Evolutionary conservation across 108 stramenopile species (phyloP).

Genomic region (Parmales sp.): DNA sequence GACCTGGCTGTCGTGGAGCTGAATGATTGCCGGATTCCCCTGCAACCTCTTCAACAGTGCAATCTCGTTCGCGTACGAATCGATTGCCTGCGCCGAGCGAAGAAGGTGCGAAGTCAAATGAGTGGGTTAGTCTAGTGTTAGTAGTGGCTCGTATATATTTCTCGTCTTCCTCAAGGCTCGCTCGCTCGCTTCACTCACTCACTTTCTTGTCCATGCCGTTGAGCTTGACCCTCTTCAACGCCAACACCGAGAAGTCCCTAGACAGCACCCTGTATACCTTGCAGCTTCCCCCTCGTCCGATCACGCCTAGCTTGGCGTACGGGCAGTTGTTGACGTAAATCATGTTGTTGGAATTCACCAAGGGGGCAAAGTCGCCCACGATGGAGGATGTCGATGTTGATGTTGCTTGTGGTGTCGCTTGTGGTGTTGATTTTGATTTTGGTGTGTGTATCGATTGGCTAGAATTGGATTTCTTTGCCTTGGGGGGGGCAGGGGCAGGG

Average conservation of each 20-base stretch:
- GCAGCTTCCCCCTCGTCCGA: conserved; percentile 92
- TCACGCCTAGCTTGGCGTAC: conserved; percentile 82
- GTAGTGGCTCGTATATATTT: too few species aligned
- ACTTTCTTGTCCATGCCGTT: conserved; percentile 63
- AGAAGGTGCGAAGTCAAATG: too few species aligned
- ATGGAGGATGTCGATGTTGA: too few species aligned
- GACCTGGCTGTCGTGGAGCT: conserved; percentile 78
- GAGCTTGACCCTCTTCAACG: conserved; percentile 91
- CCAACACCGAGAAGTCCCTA: conserved; percentile 65
- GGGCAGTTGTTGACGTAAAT: conserved; percentile 62
- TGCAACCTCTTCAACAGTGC: conserved; percentile 67
- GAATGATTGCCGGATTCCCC: conserved; percentile 86
- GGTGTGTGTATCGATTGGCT: neutral
- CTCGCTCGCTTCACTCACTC: too few species aligned
- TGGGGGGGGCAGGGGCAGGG: neutral
- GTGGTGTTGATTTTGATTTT: too few species aligned
- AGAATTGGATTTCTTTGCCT: neutral
- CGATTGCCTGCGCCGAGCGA: conserved; percentile 66
- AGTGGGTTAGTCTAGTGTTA: too few species aligned
- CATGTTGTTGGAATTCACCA: conserved; percentile 67
- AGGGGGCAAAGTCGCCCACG: conserved; percentile 49
- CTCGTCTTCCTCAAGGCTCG: too few species aligned
- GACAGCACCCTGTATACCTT: conserved; percentile 85
- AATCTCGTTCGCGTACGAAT: conserved; percentile 96
- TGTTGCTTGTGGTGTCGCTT: too few species aligned